Base-by-base conservation (phyloP, 2,329 filamentous ascomycete species). In the Paraconiothyrium brasiliense region DNA sequence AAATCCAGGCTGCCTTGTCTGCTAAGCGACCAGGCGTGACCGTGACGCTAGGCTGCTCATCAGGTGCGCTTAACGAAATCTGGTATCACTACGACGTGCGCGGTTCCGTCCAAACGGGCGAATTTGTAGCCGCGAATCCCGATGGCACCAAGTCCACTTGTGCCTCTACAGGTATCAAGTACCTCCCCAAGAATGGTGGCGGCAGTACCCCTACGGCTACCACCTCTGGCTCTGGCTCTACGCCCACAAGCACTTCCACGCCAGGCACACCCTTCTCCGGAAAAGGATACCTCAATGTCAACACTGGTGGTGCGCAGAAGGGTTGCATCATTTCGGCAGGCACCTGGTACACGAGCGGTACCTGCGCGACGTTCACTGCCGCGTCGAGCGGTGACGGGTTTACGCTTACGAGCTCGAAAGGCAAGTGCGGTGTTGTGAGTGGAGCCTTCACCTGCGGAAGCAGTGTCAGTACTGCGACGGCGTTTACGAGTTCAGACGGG, bases 301-400 rank as follows among this genome's bases (percentile, higher is more conserved):
- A 82, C 30, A 80, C 82, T 4, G 75, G 78, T 20, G 83, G 85
- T 3, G 72, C 71, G n/a, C 73, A 80, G 51, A 83, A 81, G 8
- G 90, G 90, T n/a, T 92, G 89, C 67, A 83, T 92, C 60, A 92
- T 92, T 71, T 84, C 84, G 58, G 82, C 78, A 10, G 90, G 90
- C 0, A 86, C 84, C 0, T 92, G 90, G 90, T 92, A 90, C 71
- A 83, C 84, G 0, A 84, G 82, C 1, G 89, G 89, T 2, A 90
- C 89, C 0, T 92, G 89, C 71, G 90, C 90, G 0, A 90, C 86
- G 0, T 90, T 87, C 73, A 87, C 84, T 0, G 87, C 87, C 4
- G 78, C 84, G 4, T 61, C 81, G 1, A 61, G 64, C 10, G 71
- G 66, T 16, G 60, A 58, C 20, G 72, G 73, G 13, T 78, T 78